A percentile compares a stretch with the other conserved stretches of the same genome.
phyloP scores from a whole-genome alignment of 148 eudicot genomes.

The Mesembryanthemum crystallinum region DNA sequence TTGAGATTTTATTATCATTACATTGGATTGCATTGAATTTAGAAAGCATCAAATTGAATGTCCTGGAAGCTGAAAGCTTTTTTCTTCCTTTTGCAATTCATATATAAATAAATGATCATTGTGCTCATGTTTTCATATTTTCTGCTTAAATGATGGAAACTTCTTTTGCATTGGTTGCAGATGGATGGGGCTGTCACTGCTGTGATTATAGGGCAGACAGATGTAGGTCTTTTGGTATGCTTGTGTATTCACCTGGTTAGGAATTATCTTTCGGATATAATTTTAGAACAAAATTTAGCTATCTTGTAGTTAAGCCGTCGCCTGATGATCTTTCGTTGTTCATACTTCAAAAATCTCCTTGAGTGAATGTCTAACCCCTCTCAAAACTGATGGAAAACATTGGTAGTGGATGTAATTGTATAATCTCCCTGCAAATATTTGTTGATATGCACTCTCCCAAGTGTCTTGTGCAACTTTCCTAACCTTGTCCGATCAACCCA shows the following conservation, averaged over 20 bases:
- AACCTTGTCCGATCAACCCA: not conserved
- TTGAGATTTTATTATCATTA: too few species aligned
- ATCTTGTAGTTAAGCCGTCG: constrained; percentile 33
- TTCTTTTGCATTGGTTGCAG: constrained; percentile 25
- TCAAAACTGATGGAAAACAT: not conserved
- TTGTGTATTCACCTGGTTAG: constrained; percentile 30
- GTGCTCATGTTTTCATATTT: not conserved
- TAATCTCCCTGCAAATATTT: not conserved
- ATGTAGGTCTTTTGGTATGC: constrained; percentile 13
- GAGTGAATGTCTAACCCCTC: constrained; percentile 4
- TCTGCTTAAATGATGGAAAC: not conserved
- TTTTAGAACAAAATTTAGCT: constrained; percentile 9
- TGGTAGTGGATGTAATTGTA: not conserved
- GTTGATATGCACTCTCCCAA: not conserved
- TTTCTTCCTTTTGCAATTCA: not conserved
- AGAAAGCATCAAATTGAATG: too few species aligned
- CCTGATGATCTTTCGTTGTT: not conserved
- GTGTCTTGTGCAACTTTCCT: not conserved
- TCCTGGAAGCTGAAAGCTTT: not conserved
- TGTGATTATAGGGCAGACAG: constrained; percentile 17
- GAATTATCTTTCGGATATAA: not conserved
- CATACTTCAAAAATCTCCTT: not conserved
- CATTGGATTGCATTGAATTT: too few species aligned
- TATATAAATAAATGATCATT: not conserved
- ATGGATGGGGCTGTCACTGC: constrained; percentile 21